A percentile compares a stretch with the other conserved stretches of the same genome.
Evolutionary conservation across 495 filamentous ascomycete species (phyloP).

Genomic region (Trichoderma erinaceum): DNA sequence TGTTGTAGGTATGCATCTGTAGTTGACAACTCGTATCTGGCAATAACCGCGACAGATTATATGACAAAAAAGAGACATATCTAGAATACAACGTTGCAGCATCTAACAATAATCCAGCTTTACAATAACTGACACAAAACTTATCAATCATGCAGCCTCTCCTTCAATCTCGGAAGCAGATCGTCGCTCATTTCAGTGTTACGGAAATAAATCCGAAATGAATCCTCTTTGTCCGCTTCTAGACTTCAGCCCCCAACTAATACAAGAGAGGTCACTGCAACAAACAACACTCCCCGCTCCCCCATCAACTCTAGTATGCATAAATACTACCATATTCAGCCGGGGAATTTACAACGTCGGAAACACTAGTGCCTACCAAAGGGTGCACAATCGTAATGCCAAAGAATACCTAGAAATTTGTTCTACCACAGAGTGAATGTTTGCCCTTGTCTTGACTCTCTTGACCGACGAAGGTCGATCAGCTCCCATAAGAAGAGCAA

Average conservation of each 20-base stretch:
- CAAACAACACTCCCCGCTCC: constrained; percentile 60
- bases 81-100: too few species aligned
- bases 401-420: constrained; percentile 58
- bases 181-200: not conserved
- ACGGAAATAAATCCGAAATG: constrained; percentile 23
- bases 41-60: too few species aligned
- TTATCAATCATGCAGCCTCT: not conserved
- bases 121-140: not conserved
- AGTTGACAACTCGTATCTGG: too few species aligned
- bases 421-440: constrained; percentile 51
- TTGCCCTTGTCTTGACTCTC: constrained; percentile 38
- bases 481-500: constrained; percentile 67
- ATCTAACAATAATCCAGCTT: too few species aligned
- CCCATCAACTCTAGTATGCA: constrained; percentile 61
- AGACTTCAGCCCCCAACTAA: constrained; percentile 54
- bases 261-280: constrained; percentile 51
- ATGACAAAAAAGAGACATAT: too few species aligned
- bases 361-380: constrained; percentile 47
- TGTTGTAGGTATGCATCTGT: too few species aligned
- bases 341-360: constrained; percentile 65
- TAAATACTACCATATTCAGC: constrained; percentile 60
- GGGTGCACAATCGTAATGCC: constrained; percentile 56
- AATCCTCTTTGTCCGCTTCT: constrained; percentile 56
- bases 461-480: constrained; percentile 56
- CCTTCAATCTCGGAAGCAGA: not conserved